Base-by-base conservation (phyloP, 2,329 filamentous ascomycete species). In the Alternaria conjuncta region DNA sequence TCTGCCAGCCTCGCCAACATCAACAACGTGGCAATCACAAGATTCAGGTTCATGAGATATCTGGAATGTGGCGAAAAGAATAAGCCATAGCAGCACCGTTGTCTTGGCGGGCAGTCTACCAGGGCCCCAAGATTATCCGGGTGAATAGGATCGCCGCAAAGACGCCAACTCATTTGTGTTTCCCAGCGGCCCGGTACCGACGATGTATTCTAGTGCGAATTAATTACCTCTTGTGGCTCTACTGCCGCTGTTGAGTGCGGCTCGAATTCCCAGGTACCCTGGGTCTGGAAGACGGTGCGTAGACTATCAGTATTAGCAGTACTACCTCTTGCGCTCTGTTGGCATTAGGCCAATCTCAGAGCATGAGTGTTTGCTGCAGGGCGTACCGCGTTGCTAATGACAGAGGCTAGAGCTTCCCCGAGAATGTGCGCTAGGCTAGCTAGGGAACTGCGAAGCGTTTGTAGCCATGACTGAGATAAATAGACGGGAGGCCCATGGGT, bases 101-200 rank as follows among this genome's bases (percentile, higher is more conserved):
- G n/a, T 50, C 25, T 57, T 46, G 28, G 47, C 41, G n/a, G 5
- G 13, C 41, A 30, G 41, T 46, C 11, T 47, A 30, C 21, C 49
- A 26, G 23, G 28, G 15, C 46, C 21, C 26, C 13, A 41, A 43
- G n/a, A 53, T 59, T 59, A 64, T 20, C 57, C 61, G 64, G 44
- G 46, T 61, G 55, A 59, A 61, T 64, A 54, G 61, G 49, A 54
- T 18, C 20, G 18, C n/a, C 26, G 23, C n/a, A 58, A 53, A 53
- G 18, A 28, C 51, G 26, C 30, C 46, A 51, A 23, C 41, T 46
- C 50, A 41, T 23, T 11, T 43, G 26, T 20, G 25, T 11, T 55
- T 25, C 28, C 61, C 47, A 61, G 57, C 46, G 54, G 55, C 25
- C 50, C 57, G 44, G 57, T 64, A 49, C 46, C 60, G 51, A 55